Evolutionary conservation across 768 basidiomycete species (phyloP), one percentile per base, ranked within the genome.

Genomic region (Suillus discolor): DNA sequence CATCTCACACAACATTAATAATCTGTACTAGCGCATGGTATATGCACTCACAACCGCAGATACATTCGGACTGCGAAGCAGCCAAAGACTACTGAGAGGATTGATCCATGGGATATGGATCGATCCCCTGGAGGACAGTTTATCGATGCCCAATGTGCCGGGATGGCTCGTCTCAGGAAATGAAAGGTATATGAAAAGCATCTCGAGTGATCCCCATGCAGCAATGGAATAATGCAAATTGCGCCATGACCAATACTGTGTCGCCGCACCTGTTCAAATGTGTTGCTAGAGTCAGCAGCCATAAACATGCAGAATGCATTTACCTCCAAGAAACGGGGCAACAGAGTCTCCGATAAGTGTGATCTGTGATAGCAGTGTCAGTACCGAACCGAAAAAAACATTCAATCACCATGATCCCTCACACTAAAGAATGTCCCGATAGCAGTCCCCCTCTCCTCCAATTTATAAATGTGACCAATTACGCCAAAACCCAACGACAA

Each of bases 81-180:
- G 70, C 44, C 71, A 65, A 5, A 91, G 70, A 38, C 85, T 81
- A 6, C 72, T 69, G 44, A 92, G 76, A 0, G 90, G 90, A 71
- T 91, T 92, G n/a, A 92, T 64, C 71, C 83, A 83, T 6, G 55
- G 8, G 13, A 57, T 36, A 38, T 57, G 34, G 0, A 85, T 77
- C 59, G 81, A 77, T 47, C 67, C 63, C 49, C 65, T 74, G 6
- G 64, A 69, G 1, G 69, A 66, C 41, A 73, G 63, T 66, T 85
- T 85, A 64, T 88, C 88, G 2, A 89, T 77, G 0, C 87, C 85
- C 49, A 82, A 77, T 1, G 81, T 71, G 9, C 86, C 83, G 1
- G 89, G 89, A 69, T 89, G 87, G 57, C 83, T 85, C 2, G 90
- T 91, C 69, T 92, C 90, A 0, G 89, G 89, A n/a, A 90, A 81